Percentiles rank a stretch among this genome's conserved stretches.
These are phyloP conservation scores for Candida boidinii DNA, from an alignment of 805 yeast genomes.

Conservation along the genomic window DNA sequence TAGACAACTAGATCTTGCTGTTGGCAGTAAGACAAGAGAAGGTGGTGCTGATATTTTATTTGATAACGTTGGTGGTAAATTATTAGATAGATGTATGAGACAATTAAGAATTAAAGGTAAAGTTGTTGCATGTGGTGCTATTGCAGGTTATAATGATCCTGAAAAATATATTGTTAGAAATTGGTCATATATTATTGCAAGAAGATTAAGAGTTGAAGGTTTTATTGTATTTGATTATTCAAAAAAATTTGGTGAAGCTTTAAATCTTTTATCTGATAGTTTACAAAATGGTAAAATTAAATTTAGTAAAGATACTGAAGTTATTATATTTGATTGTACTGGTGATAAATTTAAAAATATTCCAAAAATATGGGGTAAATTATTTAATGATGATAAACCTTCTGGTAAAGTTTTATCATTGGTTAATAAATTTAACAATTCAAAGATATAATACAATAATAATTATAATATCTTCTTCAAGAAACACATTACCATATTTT, in stretches of 20 bases:
- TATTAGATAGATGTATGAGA: slow-evolving; percentile 36
- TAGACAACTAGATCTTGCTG: slow-evolving; percentile 27
- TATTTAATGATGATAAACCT: slow-evolving; percentile 35
- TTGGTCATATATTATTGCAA: slow-evolving; percentile 36
- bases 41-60: slow-evolving; percentile 44
- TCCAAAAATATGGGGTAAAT: slow-evolving; percentile 38
- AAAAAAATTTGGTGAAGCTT: slow-evolving; percentile 29
- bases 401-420: slow-evolving; percentile 45
- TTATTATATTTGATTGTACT: slow-evolving; percentile 31
- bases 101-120: slow-evolving; percentile 31
- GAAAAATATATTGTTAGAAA: slow-evolving; percentile 27
- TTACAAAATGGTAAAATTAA: slow-evolving; percentile 33
- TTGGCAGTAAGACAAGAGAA: too few species aligned
- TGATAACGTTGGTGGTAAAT: slow-evolving; percentile 60
- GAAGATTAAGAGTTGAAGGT: slow-evolving; percentile 45
- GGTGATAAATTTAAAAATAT: slow-evolving; percentile 33
- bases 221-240: slow-evolving; percentile 40
- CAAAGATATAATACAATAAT: too few species aligned
- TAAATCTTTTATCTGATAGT: slow-evolving; percentile 25
- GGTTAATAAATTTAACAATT: slow-evolving; percentile 15
- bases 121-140: slow-evolving; percentile 56
- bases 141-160: slow-evolving; percentile 46
- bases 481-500: not conserved
- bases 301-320: slow-evolving; percentile 22
- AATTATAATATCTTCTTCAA: not conserved